Evolutionary conservation across 139 green algal species (phyloP).

Genomic region (Chlamydomonas asymmetrica): DNA sequence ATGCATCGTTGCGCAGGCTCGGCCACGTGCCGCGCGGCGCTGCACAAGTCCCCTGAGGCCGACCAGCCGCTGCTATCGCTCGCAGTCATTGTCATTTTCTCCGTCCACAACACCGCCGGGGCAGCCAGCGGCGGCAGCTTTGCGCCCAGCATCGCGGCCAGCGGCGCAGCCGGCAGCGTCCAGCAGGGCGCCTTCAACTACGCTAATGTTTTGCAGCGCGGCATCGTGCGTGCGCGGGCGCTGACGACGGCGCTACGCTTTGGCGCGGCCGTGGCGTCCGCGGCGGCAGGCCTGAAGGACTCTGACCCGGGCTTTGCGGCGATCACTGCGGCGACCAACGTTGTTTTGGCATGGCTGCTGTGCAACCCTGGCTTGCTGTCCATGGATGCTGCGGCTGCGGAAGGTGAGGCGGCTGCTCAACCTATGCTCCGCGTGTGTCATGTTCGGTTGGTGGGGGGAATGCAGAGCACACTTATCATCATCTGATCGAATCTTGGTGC

Average conservation of each 20-base stretch:
- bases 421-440: too few species aligned
- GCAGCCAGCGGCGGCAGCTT: not conserved
- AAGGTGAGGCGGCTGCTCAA: not conserved
- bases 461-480: too few species aligned
- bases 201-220: not conserved
- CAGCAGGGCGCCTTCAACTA: not conserved
- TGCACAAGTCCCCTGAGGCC: not conserved
- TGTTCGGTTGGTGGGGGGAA: too few species aligned
- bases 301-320: slow-evolving; percentile 14
- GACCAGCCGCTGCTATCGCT: slow-evolving; percentile 51
- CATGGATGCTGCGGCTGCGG: not conserved
- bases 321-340: slow-evolving; percentile 7
- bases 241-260: slow-evolving; percentile 12
- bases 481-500: too few species aligned
- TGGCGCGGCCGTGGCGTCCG: not conserved
- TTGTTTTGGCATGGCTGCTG: slow-evolving; percentile 23
- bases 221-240: slow-evolving; percentile 3
- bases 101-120: slow-evolving; percentile 16
- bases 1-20: not conserved
- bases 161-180: not conserved
- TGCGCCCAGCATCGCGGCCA: not conserved
- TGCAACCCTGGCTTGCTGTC: not conserved
- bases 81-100: slow-evolving; percentile 40
- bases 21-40: slow-evolving; percentile 6
- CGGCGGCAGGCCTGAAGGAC: slow-evolving; percentile 13